These are phyloP conservation scores for Sporisorium iseilematis-ciliati DNA, from an alignment of 1,284 basidiomycete genomes.

Conservation along the genomic window DNA sequence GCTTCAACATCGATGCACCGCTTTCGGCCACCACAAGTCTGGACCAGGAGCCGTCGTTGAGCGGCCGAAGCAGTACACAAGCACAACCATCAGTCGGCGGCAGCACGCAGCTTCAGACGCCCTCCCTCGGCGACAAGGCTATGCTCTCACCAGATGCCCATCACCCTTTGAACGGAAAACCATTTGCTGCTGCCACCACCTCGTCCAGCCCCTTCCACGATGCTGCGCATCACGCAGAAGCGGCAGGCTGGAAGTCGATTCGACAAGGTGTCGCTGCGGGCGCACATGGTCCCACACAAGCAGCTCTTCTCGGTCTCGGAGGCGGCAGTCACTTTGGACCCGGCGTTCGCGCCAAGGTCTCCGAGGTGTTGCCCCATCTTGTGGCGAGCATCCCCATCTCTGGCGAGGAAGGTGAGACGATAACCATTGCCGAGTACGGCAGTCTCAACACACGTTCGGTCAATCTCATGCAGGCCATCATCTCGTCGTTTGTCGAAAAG, in stretches of 20 bases:
- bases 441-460: conserved; percentile 68
- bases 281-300: conserved; percentile 39
- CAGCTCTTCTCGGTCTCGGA: conserved; percentile 41
- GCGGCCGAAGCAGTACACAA: conserved; percentile 39
- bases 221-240: conserved; percentile 18
- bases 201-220: conserved; percentile 36
- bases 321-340: conserved; percentile 68
- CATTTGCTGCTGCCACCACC: conserved; percentile 28
- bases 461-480: conserved; percentile 65
- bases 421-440: conserved; percentile 70
- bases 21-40: conserved; percentile 40
- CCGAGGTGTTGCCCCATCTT: conserved; percentile 58
- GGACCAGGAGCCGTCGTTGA: conserved; percentile 37
- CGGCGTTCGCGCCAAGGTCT: conserved; percentile 65
- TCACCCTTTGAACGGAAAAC: conserved; percentile 27
- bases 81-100: conserved; percentile 39
- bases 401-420: conserved; percentile 46
- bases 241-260: conserved; percentile 39
- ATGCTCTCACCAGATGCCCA: conserved; percentile 56
- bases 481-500: conserved; percentile 61
- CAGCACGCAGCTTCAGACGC: conserved; percentile 54
- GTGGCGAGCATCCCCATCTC: conserved; percentile 58
- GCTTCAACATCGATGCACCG: conserved; percentile 32
- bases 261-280: conserved; percentile 27
- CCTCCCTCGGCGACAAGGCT: conserved; percentile 49